Conservation (phyloP, 495 filamentous ascomycete species). For the Antarctomyces pellizariae region DNA sequence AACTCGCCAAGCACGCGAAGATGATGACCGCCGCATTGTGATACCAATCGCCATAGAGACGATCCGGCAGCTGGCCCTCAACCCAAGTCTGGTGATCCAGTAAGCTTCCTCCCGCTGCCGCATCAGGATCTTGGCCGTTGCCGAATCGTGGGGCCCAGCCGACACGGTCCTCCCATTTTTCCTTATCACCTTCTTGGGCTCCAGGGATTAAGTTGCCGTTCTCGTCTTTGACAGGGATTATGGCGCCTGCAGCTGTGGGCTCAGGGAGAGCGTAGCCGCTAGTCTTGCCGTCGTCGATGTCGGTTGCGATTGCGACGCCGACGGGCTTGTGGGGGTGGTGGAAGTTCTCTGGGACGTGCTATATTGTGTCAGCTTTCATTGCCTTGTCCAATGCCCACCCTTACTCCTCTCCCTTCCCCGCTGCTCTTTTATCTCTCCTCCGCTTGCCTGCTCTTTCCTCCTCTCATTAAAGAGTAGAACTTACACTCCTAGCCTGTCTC, state of each 20-base stretch:
- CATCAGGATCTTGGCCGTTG: conserved; percentile 19
- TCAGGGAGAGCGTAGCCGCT: conserved; percentile 58
- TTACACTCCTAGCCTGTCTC: conserved; percentile 52
- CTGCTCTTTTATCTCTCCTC: no score
- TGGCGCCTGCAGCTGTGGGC: conserved; percentile 42
- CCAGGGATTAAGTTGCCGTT: conserved; percentile 22
- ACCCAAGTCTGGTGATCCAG: conserved; percentile 73
- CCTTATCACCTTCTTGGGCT: conserved; percentile 26
- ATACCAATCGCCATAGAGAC: conserved; percentile 96
- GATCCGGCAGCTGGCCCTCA: conserved; percentile 67
- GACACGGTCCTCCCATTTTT: conserved; percentile 38
- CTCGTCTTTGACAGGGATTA: conserved; percentile 17
- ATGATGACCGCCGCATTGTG: conserved; percentile 83
- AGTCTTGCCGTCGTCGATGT: conserved; percentile 45
- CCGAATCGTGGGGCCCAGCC: conserved; percentile 85
- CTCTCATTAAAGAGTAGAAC: conserved; percentile 18
- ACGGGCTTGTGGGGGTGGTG: conserved; percentile 38
- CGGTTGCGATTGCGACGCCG: conserved; percentile 46
- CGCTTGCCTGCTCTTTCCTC: no score
- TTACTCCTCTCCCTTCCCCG: no score
- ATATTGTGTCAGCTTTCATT: conserved; percentile 2
- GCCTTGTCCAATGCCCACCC: no score
- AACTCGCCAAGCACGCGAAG: conserved; percentile 79
- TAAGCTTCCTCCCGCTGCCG: conserved; percentile 34
- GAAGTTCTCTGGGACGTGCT: conserved; percentile 38